Percentiles rank a stretch among this genome's conserved stretches.
phyloP scores from a whole-genome alignment of 2,329 filamentous ascomycete genomes.

The Aureobasidium musti region DNA sequence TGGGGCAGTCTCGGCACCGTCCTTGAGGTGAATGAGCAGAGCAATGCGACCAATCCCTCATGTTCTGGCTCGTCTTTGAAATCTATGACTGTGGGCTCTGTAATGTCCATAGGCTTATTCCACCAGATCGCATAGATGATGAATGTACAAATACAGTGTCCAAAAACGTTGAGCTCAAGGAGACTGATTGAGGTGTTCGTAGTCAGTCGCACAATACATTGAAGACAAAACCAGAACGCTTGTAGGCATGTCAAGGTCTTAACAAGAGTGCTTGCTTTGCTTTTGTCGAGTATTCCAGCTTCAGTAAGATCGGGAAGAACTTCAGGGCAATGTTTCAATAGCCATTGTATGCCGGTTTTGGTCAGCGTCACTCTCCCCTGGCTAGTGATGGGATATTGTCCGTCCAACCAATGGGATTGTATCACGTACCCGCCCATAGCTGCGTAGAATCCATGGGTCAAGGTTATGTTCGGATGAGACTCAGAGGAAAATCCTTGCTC shows the following conservation, averaged over 20 bases:
- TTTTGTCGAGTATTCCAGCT: slow-evolving; percentile 30
- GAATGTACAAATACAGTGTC: slow-evolving; percentile 34
- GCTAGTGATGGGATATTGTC: not conserved
- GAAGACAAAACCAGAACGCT: slow-evolving; percentile 34
- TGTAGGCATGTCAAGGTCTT: slow-evolving; percentile 32
- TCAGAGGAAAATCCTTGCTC: not conserved
- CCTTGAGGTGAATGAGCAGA: not conserved
- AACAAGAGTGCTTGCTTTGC: slow-evolving; percentile 32
- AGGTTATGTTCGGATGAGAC: not conserved
- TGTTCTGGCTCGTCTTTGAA: not conserved
- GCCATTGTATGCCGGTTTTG: not conserved
- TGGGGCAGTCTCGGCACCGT: not conserved
- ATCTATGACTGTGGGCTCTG: slow-evolving; percentile 2
- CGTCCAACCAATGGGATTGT: not conserved
- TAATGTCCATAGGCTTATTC: slow-evolving; percentile 35
- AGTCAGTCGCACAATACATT: slow-evolving; percentile 32
- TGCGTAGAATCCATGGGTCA: not conserved
- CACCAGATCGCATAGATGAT: slow-evolving; percentile 35
- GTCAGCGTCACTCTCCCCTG: not conserved
- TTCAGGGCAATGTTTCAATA: not conserved
- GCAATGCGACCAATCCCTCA: not conserved
- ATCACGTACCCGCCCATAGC: not conserved
- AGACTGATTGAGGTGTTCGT: slow-evolving; percentile 32
- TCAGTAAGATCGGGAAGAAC: not conserved
- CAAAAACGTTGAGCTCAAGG: slow-evolving; percentile 35